Conservation (phyloP, 495 filamentous ascomycete genomes). For the Aspergillus egyptiacus region DNA sequence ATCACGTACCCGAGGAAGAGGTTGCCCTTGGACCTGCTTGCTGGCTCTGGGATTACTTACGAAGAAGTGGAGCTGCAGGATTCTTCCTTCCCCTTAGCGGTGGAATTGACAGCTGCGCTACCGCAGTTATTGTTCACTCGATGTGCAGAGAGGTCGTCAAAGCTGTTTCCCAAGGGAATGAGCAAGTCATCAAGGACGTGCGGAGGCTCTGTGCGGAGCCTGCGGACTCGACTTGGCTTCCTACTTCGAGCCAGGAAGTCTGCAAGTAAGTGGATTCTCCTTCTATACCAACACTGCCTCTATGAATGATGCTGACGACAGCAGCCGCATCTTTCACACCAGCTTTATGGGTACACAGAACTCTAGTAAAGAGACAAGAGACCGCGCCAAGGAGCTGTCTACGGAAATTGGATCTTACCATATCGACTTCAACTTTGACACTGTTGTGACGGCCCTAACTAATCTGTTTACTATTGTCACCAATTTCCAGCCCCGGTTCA, state of each 20-base stretch:
- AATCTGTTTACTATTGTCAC: slow-evolving; percentile 50
- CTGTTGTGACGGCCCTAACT: slow-evolving; percentile 48
- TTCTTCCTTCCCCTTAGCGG: slow-evolving; percentile 59
- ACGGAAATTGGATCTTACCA: slow-evolving; percentile 69
- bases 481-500: slow-evolving; percentile 58
- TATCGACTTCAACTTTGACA: slow-evolving; percentile 70
- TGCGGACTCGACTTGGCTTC: slow-evolving; percentile 45
- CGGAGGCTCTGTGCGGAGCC: slow-evolving; percentile 54
- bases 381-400: slow-evolving; percentile 62
- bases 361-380: slow-evolving; percentile 62
- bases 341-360: slow-evolving; percentile 78
- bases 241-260: slow-evolving; percentile 54
- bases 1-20: slow-evolving; percentile 67
- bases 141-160: slow-evolving; percentile 73
- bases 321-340: slow-evolving; percentile 60
- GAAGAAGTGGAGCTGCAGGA: slow-evolving; percentile 55
- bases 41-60: slow-evolving; percentile 84
- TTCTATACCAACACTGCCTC: not conserved
- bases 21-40: slow-evolving; percentile 64
- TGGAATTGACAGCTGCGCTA: slow-evolving; percentile 62
- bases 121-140: slow-evolving; percentile 62
- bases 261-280: slow-evolving; percentile 34
- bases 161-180: slow-evolving; percentile 56
- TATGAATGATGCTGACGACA: slow-evolving; percentile 9
- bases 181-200: slow-evolving; percentile 66